Conservation (phyloP, 306 rosid species). For the Mucuna pruriens region DNA sequence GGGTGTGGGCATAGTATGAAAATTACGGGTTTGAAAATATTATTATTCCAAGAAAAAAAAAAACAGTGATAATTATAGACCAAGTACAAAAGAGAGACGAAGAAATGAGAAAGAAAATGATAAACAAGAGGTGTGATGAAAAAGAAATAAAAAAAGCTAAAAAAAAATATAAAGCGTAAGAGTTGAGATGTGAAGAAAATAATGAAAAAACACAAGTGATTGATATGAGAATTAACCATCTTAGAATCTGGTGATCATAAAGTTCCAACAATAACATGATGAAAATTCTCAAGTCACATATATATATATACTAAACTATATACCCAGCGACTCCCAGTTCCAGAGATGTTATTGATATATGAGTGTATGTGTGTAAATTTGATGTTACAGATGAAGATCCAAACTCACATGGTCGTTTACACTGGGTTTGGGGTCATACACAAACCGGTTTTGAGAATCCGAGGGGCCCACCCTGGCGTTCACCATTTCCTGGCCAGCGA, state of each 20-base stretch:
- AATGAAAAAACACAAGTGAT: background rate
- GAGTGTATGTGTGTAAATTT: background rate
- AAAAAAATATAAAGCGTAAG: background rate
- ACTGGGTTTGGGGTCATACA: constrained; percentile 55
- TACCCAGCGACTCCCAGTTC: no score
- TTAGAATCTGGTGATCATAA: background rate
- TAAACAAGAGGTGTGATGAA: no score
- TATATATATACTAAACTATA: background rate
- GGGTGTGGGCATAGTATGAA: background rate
- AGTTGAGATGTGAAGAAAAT: background rate
- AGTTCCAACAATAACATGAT: background rate
- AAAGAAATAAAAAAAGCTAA: background rate
- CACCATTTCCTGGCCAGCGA: constrained; percentile 48
- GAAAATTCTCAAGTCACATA: constrained; percentile 14
- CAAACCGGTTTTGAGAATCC: constrained; percentile 48
- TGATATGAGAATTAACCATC: background rate
- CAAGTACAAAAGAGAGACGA: background rate
- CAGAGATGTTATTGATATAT: background rate
- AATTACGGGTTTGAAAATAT: background rate
- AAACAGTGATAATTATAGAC: background rate
- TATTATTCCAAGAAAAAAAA: background rate
- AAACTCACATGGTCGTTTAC: constrained; percentile 79
- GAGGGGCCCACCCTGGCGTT: constrained; percentile 36
- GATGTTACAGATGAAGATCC: constrained; percentile 85
- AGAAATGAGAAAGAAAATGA: background rate